Base-by-base conservation (phyloP, 331 rosid genomes). In the Dryas integrifolia region DNA sequence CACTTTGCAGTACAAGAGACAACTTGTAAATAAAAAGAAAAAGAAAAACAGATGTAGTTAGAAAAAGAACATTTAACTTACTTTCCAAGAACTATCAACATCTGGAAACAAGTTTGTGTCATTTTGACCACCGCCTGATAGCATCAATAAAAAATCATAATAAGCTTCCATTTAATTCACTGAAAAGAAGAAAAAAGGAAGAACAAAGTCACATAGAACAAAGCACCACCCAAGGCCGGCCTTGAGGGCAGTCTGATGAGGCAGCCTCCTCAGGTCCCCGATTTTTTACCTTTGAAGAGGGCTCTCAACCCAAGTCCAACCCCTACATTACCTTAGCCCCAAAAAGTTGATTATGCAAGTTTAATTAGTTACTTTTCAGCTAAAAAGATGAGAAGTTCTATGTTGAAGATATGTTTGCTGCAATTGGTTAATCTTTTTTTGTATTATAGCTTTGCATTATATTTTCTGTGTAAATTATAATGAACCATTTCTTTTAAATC, bases 71-170 rank as follows among this genome's bases (percentile, higher is more conserved):
- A 52, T 70, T 8, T 30, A 30, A 87, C 94, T 18, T 84, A 93
- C 97, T 77, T 88, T 85, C 98, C 98, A 93, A 74, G 94, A 61
- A 73, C 97, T 87, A 69, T 88, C 86, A 0, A 93, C 97, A 3
- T 79, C 82, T 15, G 97, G 98, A 70, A 93, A 93, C 72, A 93
- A 46, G 72, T 69, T 81, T 40, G 82, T 75, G 68, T 89, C 95
- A 56, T 80, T 55, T 70, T 83, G 94, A 77, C 82, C 21, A 52
- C 89, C 88, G 73, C 97, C 97, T 85, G 80, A 65, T 59, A 78
- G 52, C 69, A 69, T 38, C 76, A 57, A 30, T 3, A 68, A 58
- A 6, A 6, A 63, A 45, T 11, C 24, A 49, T n/a, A 14, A 67
- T 58, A 53, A 64, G 63, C 62, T 65, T 46, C 60, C 66, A 67